Conservation (phyloP, 2,329 filamentous ascomycete species). For the Colletotrichum sp. region DNA sequence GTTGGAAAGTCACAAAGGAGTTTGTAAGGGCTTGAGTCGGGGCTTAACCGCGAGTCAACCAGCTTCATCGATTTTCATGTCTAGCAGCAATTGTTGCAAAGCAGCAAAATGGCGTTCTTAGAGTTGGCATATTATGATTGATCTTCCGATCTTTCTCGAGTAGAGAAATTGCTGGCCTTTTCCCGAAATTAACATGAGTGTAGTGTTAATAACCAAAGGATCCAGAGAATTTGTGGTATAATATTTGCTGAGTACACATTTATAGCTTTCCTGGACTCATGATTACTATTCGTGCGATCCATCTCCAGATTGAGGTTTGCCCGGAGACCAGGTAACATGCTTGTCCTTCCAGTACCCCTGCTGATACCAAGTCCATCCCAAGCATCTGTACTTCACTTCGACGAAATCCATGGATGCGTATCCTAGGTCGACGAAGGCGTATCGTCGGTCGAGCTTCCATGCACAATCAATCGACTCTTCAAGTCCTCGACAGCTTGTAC, state of each 20-base stretch:
- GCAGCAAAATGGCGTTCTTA: neutral
- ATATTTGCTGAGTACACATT: neutral
- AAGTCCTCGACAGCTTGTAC: neutral
- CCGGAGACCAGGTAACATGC: neutral
- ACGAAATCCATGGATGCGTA: neutral
- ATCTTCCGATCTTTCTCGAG: neutral
- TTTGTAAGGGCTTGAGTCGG: constrained; percentile 31
- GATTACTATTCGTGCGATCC: neutral
- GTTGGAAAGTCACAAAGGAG: constrained; percentile 34
- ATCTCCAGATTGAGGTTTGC: neutral
- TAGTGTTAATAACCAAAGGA: neutral
- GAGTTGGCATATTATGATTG: neutral
- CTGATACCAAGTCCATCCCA: neutral
- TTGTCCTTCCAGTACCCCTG: neutral
- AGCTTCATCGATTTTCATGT: neutral
- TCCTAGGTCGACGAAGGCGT: neutral
- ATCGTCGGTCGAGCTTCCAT: neutral
- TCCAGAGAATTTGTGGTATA: neutral
- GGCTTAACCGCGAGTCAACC: neutral
- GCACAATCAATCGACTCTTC: neutral
- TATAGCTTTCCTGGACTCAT: neutral
- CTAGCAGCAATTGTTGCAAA: neutral
- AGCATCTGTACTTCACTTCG: neutral
- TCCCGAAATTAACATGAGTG: neutral
- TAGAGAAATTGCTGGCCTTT: neutral